A percentile compares a stretch with the other conserved stretches of the same genome.
Conservation (phyloP, 495 filamentous ascomycete genomes). For the Tuber indicum region DNA sequence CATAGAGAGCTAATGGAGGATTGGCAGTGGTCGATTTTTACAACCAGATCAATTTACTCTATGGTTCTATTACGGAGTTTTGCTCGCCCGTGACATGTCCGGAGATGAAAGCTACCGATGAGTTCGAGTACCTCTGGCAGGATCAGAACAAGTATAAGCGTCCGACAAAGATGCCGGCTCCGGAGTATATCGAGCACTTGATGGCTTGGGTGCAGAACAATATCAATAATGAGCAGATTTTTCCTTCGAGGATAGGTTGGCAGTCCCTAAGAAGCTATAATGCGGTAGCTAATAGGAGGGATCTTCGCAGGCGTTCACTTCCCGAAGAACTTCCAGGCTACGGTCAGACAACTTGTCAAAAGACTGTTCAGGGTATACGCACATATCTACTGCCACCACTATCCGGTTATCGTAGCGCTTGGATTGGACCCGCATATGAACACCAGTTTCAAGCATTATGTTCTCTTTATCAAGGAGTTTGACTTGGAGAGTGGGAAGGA, state of each 20-base stretch:
- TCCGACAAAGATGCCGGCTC: constrained; percentile 95
- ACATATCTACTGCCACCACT: constrained; percentile 99
- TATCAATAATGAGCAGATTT: constrained; percentile 91
- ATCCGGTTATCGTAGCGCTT: constrained; percentile 89
- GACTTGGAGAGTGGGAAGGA: constrained; percentile 80
- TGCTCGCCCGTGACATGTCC: constrained; percentile 94
- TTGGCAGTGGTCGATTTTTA: constrained; percentile 92
- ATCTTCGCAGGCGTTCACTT: constrained; percentile 71
- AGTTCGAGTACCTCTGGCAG: constrained; percentile 99
- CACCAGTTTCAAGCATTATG: constrained; percentile 99
- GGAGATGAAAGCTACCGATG: constrained; percentile 99
- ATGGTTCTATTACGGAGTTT: constrained; percentile 97
- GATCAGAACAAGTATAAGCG: constrained; percentile 73
- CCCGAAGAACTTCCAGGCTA: constrained; percentile 79
- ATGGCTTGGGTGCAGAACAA: constrained; percentile 95
- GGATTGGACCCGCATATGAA: constrained; percentile 96
- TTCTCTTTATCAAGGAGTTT: constrained; percentile 69
- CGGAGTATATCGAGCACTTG: constrained; percentile 92
- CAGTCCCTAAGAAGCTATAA: not conserved
- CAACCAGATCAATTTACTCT: constrained; percentile 98
- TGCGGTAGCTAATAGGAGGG: not conserved
- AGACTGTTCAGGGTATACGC: constrained; percentile 97
- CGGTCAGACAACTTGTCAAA: constrained; percentile 93
- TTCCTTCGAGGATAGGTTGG: constrained; percentile 83
- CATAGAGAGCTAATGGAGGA: constrained; percentile 18